phyloP scores from a whole-genome alignment of 129 eudicot species.

The Heracleum sosnowskyi region DNA sequence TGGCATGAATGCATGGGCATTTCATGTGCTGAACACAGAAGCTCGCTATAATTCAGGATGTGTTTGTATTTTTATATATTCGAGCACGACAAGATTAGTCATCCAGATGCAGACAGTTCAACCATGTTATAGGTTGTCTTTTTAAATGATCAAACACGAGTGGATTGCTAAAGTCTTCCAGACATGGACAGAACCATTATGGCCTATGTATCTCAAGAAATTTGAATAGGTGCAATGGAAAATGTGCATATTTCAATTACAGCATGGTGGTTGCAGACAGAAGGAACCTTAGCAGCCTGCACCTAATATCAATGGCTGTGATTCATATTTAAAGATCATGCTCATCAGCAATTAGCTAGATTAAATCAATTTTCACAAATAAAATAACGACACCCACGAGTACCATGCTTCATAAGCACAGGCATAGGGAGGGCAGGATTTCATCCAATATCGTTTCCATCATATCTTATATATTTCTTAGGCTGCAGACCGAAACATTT shows the following conservation, averaged over 20 bases:
- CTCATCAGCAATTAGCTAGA: neutral
- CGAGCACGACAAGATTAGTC: neutral
- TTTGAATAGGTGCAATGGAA: neutral
- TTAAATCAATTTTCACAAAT: neutral
- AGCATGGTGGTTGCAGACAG: neutral
- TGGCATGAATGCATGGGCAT: too few species aligned
- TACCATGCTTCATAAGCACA: neutral
- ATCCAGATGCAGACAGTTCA: neutral
- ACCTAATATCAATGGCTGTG: neutral
- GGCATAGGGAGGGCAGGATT: neutral
- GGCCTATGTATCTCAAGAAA: neutral
- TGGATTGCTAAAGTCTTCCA: neutral
- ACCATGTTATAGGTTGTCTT: neutral
- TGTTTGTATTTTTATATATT: neutral
- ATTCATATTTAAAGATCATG: neutral
- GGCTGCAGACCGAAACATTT: neutral
- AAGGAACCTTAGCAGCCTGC: neutral
- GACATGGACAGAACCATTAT: neutral
- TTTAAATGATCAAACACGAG: neutral
- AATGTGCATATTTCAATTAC: constrained; percentile 1
- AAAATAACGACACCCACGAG: neutral
- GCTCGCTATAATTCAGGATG: neutral
- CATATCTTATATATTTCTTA: neutral
- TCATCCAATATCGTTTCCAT: neutral
- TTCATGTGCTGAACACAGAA: neutral